Base-by-base conservation (phyloP, 345 rosid species). In the Salix suchowensis region DNA sequence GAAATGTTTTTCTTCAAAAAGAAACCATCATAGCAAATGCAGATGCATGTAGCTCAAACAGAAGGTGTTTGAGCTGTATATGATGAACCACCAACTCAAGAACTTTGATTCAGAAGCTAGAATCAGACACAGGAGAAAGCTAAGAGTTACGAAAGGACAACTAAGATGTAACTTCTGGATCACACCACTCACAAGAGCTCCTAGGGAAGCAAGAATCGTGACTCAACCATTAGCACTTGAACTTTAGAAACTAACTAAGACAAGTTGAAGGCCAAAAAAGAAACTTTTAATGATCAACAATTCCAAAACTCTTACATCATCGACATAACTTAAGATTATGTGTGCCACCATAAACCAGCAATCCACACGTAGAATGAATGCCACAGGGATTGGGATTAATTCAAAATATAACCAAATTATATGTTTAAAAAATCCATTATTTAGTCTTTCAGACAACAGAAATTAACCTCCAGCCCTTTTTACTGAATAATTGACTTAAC, bases 61-160 rank as follows among this genome's bases (percentile, higher is more conserved):
- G 44, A n/a, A 62, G 42, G 18, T 37, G 23, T 62, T 26, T 55
- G 23, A n/a, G 28, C 1, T 72, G 44, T 52, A 72, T 4, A 37
- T 44, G 61, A 16, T 58, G 60, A 13, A 24, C 69, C 52, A 62
- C 42, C 39, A 70, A 23, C 68, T 44, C 24, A 13, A 30, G 58
- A 55, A 70, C 71, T 60, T 67, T 60, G 30, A 72, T 66, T 23
- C 67, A 67, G 32, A 68, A 44, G 44, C 65, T 6, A 73, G 39
- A 52, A 73, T 52, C 81, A 67, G 18, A 26, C 36, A 26, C 21
- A n/a, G 8, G 39, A 21, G 36, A 44, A 30, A 32, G 55, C 67
- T 74, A 7, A 65, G 52, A 74, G 42, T 14, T 34, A 70, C 18
- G 23, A 65, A 18, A n/a, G 34, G 42, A 58, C 32, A 48, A 19